Percentiles rank a stretch among this genome's conserved stretches.
Conservation (phyloP, 192 early-diverging fungal genomes). For the Linnemannia hyalina region DNA sequence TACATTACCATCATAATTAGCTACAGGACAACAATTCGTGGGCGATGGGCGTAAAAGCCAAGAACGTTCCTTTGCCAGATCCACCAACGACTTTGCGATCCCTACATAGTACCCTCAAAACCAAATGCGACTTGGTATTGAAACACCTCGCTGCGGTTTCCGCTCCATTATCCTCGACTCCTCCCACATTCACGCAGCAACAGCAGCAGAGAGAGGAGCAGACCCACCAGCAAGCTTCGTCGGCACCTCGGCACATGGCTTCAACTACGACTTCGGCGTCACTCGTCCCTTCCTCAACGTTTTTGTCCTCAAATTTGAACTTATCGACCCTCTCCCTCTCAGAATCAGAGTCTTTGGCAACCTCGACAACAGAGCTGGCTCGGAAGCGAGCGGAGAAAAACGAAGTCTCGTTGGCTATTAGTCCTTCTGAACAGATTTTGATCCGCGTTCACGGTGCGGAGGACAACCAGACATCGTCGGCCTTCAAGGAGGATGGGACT, state of each 20-base stretch:
- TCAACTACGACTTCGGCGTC: background rate
- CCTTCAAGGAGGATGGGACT: background rate
- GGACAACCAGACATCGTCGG: no score
- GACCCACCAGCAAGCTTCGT: background rate
- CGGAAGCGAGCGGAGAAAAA: background rate
- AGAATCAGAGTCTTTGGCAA: background rate
- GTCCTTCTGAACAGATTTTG: background rate
- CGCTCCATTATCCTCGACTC: background rate
- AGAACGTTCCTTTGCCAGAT: slow-evolving; percentile 18
- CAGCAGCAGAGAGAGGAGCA: background rate
- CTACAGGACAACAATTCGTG: slow-evolving; percentile 7
- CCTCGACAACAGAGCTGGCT: background rate
- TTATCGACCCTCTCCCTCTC: background rate
- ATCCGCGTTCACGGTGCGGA: background rate
- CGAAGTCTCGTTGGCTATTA: background rate
- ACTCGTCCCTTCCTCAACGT: background rate
- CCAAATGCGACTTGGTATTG: slow-evolving; percentile 22
- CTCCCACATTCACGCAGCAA: no score
- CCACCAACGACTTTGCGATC: slow-evolving; percentile 10
- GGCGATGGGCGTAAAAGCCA: background rate
- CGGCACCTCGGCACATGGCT: background rate
- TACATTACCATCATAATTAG: background rate
- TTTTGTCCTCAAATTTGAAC: background rate
- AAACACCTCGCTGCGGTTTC: slow-evolving; percentile 17
- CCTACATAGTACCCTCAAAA: slow-evolving; percentile 11